Evolutionary conservation across 306 rosid species (phyloP).

Genomic region (Clitoria ternatea): DNA sequence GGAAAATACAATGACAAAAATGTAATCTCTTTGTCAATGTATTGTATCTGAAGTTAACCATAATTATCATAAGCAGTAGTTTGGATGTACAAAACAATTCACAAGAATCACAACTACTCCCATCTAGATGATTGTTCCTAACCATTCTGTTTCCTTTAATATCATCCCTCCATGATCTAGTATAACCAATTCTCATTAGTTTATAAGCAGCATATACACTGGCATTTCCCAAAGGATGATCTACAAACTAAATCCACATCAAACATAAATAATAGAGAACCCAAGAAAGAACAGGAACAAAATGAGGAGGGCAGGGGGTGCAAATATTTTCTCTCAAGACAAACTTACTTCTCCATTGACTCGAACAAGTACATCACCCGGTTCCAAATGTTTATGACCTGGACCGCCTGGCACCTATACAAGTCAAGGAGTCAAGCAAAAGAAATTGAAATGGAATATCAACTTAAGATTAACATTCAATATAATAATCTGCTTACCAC

Average conservation of each 20-base stretch:
- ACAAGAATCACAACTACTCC: slow-evolving; percentile 18
- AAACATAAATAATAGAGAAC: slow-evolving; percentile 8
- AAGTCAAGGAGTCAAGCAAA: slow-evolving; percentile 27
- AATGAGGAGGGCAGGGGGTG: neutral
- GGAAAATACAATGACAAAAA: slow-evolving; percentile 5
- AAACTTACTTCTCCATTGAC: slow-evolving; percentile 87
- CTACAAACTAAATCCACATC: neutral
- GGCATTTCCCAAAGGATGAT: neutral
- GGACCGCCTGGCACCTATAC: slow-evolving; percentile 97
- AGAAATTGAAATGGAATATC: slow-evolving; percentile 20
- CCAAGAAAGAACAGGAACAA: neutral
- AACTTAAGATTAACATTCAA: neutral
- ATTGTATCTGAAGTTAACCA: neutral
- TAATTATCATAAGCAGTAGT: slow-evolving; percentile 6
- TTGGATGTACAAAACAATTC: slow-evolving; percentile 21
- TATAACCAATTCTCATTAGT: slow-evolving; percentile 2
- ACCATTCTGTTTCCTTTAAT: neutral
- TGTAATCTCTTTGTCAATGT: neutral
- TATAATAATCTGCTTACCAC: slow-evolving; percentile 52
- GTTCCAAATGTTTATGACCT: slow-evolving; percentile 75
- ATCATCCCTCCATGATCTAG: slow-evolving; percentile 1
- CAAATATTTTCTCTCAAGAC: neutral
- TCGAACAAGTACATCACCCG: slow-evolving; percentile 94
- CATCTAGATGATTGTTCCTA: neutral
- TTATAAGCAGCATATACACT: neutral